A percentile compares a stretch with the other conserved stretches of the same genome.
Conservation (phyloP, 2,329 filamentous ascomycete species). For the Ophiosphaerella korrae region DNA sequence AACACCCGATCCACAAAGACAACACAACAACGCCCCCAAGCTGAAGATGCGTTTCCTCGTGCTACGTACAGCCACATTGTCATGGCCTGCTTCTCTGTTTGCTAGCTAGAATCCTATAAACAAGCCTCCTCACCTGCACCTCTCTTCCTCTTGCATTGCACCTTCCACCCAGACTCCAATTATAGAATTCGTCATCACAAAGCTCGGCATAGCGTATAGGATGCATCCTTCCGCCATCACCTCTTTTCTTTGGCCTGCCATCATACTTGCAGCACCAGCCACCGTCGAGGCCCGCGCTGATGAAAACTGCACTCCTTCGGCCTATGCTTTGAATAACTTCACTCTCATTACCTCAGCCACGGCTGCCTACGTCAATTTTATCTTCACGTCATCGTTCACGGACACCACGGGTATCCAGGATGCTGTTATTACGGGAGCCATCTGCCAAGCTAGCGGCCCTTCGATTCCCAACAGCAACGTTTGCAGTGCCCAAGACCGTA, state of each 20-base stretch:
- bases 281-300: constrained; percentile 10
- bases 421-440: constrained; percentile 16
- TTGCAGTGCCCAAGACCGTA: constrained; percentile 23
- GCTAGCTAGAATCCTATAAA: not conserved
- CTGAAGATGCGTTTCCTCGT: not conserved
- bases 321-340: constrained; percentile 35
- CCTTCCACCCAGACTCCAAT: not conserved
- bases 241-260: constrained; percentile 22
- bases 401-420: constrained; percentile 21
- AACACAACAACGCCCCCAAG: not conserved
- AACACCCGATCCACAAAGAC: constrained; percentile 9
- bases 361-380: constrained; percentile 28
- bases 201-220: not conserved
- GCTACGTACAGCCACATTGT: not conserved
- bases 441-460: constrained; percentile 22
- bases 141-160: not conserved
- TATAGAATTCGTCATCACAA: too few species aligned
- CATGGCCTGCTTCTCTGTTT: not conserved
- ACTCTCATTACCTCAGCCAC: constrained; percentile 16
- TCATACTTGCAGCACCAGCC: constrained; percentile 23
- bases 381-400: constrained; percentile 27
- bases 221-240: constrained; percentile 5
- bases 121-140: not conserved
- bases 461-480: constrained; percentile 25
- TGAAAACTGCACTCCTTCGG: constrained; percentile 24